Evolutionary conservation across 805 yeast genomes (phyloP), one percentile per base, ranked within the genome.

Genomic region (Isabelozyma pseudorhagii): DNA sequence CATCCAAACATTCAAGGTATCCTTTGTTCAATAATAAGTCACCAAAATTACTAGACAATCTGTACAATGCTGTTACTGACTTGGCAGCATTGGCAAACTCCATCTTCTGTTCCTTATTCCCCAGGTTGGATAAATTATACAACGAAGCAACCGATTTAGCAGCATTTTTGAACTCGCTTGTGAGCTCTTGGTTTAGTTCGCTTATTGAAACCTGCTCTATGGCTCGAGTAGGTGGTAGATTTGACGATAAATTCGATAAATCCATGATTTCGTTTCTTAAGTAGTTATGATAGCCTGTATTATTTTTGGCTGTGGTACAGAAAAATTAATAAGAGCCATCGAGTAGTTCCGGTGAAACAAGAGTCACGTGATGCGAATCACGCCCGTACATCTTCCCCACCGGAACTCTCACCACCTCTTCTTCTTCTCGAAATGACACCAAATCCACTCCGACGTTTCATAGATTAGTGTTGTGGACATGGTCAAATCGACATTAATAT

Each of bases 401-500:
- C n/a, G 10, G n/a, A 31, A 31, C n/a, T 31, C n/a, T 13, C n/a
- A 31, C 36, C 25, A 21, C 25, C 25, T 21, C 25, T 21, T 21
- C 25, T 21, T 21, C 25, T 21, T 21, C 25, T 21, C 25, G 25
- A 21, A 31, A 31, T 31, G 36, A 31, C 36, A 31, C 36, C 36
- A 13, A 31, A 9, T 10, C n/a, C 36, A 6, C n/a, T 31, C 25
- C 25, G 6, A 21, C 25, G 5, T 21, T 4, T 5, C 25, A 21
- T 21, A 21, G 25, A 21, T 21, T 21, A 21, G n/a, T 13, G 36
- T 9, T 9, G 36, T 13, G 46, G 47, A 41, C 13, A 83, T 85
- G 89, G 87, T 85, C 54, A 78, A 78, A 58, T 84, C 89, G 1
- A 85, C 90, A 0, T 68, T 84, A 45, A 81, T 85, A 17, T 84